phyloP scores from a whole-genome alignment of 805 yeast genomes.

The Saccharomycodes ludwigii region DNA sequence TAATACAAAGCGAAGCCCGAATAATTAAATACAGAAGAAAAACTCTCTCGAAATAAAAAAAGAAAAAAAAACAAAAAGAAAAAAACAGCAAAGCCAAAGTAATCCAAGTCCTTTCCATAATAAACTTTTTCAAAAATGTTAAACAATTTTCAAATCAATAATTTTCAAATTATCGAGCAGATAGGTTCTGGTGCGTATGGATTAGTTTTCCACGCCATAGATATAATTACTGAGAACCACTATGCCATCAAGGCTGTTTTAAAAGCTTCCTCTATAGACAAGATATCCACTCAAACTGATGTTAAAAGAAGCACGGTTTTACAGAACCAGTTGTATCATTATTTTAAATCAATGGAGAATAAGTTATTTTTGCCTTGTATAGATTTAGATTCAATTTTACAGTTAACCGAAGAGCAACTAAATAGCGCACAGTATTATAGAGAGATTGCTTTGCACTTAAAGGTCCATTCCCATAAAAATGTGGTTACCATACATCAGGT shows the following conservation, averaged over 20 bases:
- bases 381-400: slow-evolving; percentile 16
- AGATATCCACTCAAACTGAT: slow-evolving; percentile 11
- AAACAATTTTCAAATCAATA: slow-evolving; percentile 17
- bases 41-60: too few species aligned
- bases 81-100: too few species aligned
- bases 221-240: slow-evolving; percentile 33
- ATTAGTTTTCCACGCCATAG: slow-evolving; percentile 57
- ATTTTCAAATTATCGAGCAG: slow-evolving; percentile 15
- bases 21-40: too few species aligned
- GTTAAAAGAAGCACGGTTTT: slow-evolving; percentile 15
- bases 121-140: slow-evolving; percentile 9
- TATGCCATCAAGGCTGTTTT: slow-evolving; percentile 66
- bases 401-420: slow-evolving; percentile 25
- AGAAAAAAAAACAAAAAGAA: too few species aligned
- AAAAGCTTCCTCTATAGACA: slow-evolving; percentile 21
- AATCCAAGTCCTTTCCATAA: too few species aligned
- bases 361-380: slow-evolving; percentile 15
- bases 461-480: slow-evolving; percentile 69
- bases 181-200: slow-evolving; percentile 82
- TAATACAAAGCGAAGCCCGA: too few species aligned
- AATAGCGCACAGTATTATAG: slow-evolving; percentile 28
- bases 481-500: slow-evolving; percentile 67
- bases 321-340: slow-evolving; percentile 17
- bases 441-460: slow-evolving; percentile 64
- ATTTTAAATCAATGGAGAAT: slow-evolving; percentile 14